phyloP scores from a whole-genome alignment of 164 flowering plant genomes.

The Annona squamosa region DNA sequence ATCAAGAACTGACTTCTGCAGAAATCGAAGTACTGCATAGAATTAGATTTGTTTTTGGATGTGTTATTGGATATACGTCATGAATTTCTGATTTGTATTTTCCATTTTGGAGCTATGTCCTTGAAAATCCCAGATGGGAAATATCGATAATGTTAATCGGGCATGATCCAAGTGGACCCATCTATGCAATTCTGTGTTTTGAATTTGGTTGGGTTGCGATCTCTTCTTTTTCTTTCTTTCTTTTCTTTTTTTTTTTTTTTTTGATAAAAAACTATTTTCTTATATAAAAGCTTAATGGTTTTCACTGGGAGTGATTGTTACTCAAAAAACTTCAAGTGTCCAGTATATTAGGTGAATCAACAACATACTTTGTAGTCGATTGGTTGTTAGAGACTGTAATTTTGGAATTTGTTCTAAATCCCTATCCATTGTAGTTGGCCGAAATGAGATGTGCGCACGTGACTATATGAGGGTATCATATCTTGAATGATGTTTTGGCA shows the following conservation, averaged over 20 bases:
- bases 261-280: background rate
- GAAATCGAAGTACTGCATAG: no score
- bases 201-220: background rate
- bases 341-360: background rate
- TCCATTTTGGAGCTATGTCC: background rate
- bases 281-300: background rate
- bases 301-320: background rate
- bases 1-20: no score
- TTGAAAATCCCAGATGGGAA: no score
- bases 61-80: background rate
- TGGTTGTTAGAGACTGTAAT: background rate
- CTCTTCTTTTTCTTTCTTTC: background rate
- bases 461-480: background rate
- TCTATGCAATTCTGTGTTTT: background rate
- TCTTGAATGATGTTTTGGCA: no score
- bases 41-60: no score
- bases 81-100: background rate
- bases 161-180: no score
- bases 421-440: background rate
- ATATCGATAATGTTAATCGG: no score
- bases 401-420: background rate
- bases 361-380: background rate
- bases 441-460: background rate
- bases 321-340: background rate
- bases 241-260: background rate